Evolutionary conservation across 2,329 filamentous ascomycete genomes (phyloP), one percentile per base, ranked within the genome.

Genomic region (Penicillium nordicum): DNA sequence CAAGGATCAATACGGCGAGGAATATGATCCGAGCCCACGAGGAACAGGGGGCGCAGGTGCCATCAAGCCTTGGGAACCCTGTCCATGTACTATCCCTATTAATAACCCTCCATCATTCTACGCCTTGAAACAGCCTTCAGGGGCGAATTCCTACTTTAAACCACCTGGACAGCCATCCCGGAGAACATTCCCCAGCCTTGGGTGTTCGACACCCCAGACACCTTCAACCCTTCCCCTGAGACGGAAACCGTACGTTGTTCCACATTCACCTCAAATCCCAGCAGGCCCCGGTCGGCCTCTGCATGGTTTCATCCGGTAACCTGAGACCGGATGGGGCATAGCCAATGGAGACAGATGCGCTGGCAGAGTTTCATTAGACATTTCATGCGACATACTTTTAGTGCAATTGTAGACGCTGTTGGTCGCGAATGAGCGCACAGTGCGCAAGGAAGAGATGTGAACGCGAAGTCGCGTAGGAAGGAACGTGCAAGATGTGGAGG

Each of bases 91-190:
- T 44, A 40, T 41, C 53, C 53, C 41, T 46, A 46, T 52, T 46
- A 52, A 55, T 55, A 52, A 34, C 53, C 53, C 36, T 29, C 16
- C 38, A 18, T 25, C 48, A 46, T 52, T 46, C 36, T 52, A 30
- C 14, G 11, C 27, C 37, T 27, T 41, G 25, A 12, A 8, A 30
- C 36, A n/a, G 42, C 21, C 40, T 38, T 30, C 12, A 42, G 36
- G 53, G 41, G 41, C 11, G 11, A 23, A 52, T 45, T 40, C 27
- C 41, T 36, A n/a, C 47, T 32, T 18, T 46, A 23, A 42, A 52
- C 34, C 42, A 51, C 36, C 43, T 41, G 11, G 36, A 41, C 18
- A 46, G 41, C 37, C n/a, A 36, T 11, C 32, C 10, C 29, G 8
- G 21, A 29, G 47, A 10, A 45, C 34, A 52, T 52, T 55, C 48